phyloP scores from a whole-genome alignment of 176 grass and related monocot species.

The bread wheat (Triticum aestivum) region DNA sequence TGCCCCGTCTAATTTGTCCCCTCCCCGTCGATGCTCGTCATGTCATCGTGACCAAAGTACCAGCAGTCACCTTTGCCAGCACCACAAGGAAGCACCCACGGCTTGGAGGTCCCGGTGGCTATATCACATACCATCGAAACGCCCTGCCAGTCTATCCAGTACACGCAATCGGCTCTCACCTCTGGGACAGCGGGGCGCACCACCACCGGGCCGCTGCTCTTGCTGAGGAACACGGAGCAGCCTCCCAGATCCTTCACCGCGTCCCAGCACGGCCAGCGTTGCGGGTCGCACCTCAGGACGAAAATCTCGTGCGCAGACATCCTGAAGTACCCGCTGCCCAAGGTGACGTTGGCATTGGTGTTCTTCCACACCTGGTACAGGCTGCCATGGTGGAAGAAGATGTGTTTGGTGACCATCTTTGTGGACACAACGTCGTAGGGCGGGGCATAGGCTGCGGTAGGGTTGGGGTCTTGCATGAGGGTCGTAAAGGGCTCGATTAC shows the following conservation, averaged over 20 bases:
- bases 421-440: background rate
- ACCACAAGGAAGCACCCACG: background rate
- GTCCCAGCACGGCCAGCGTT: background rate
- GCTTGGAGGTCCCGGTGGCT: background rate
- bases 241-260: background rate
- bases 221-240: background rate
- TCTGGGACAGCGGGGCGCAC: background rate
- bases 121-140: background rate
- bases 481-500: background rate
- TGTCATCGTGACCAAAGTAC: background rate
- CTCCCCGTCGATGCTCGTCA: background rate
- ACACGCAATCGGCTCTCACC: background rate
- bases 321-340: accelerated
- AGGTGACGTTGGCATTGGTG: background rate
- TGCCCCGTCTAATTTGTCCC: background rate
- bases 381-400: background rate
- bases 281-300: background rate
- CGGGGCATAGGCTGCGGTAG: too few relatives aligned
- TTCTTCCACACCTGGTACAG: background rate
- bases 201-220: background rate
- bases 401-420: background rate
- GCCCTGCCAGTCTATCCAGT: background rate
- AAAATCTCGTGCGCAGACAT: background rate
- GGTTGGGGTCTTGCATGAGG: too few relatives aligned
- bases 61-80: too few relatives aligned